A percentile compares a stretch with the other conserved stretches of the same genome.
phyloP scores from a whole-genome alignment of 768 basidiomycete species.

The Mycena amicta region DNA sequence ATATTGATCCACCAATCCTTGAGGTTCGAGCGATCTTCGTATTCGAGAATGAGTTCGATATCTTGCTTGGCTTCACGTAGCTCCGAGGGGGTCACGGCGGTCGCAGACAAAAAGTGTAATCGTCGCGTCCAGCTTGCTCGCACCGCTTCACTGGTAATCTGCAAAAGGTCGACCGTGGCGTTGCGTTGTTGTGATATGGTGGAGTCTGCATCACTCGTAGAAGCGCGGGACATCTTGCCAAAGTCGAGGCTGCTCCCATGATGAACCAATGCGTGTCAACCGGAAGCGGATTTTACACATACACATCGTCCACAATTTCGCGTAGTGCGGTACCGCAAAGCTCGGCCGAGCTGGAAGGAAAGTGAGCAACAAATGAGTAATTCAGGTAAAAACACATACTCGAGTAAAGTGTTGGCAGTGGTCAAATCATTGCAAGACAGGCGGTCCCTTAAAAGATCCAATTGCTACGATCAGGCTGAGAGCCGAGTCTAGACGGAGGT shows the following conservation, averaged over 20 bases:
- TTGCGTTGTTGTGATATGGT: background rate
- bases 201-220: background rate
- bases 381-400: slow-evolving; percentile 1
- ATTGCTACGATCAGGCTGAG: slow-evolving; percentile 12
- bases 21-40: slow-evolving; percentile 8
- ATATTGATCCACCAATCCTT: slow-evolving; percentile 9
- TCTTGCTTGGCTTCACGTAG: background rate
- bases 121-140: slow-evolving; percentile 1
- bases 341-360: slow-evolving; percentile 11
- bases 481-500: no score
- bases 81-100: background rate
- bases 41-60: slow-evolving; percentile 8
- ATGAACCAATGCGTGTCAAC: background rate
- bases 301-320: slow-evolving; percentile 16
- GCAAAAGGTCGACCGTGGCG: slow-evolving; percentile 7
- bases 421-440: slow-evolving; percentile 2
- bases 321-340: slow-evolving; percentile 13
- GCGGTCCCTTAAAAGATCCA: slow-evolving; percentile 12
- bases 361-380: background rate
- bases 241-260: slow-evolving; percentile 8
- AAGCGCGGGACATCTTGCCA: slow-evolving; percentile 8
- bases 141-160: background rate
- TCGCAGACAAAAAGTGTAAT: background rate
- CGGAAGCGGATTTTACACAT: background rate
- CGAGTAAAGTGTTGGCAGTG: slow-evolving; percentile 6